A percentile compares a stretch with the other conserved stretches of the same genome.
phyloP scores from a whole-genome alignment of 805 yeast species.

The Cyberlindnera nakhonratchasimensis region DNA sequence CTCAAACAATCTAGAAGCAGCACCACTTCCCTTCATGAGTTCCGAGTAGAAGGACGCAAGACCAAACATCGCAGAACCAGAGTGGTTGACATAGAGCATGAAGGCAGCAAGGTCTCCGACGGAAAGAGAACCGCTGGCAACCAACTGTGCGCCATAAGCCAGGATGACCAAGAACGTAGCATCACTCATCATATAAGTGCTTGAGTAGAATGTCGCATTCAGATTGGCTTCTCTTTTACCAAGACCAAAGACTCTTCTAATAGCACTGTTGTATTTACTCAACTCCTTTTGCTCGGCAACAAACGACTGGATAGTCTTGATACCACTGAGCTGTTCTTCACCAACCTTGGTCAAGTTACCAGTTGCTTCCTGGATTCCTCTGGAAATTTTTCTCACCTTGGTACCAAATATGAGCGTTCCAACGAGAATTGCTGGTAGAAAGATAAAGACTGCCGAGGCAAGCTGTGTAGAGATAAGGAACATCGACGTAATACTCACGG shows the following conservation, averaged over 20 bases:
- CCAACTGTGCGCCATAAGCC: constrained; percentile 79
- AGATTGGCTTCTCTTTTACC: constrained; percentile 79
- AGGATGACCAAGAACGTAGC: constrained; percentile 70
- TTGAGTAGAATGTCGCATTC: constrained; percentile 72
- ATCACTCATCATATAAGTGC: constrained; percentile 85
- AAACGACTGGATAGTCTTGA: constrained; percentile 87
- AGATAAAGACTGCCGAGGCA: constrained; percentile 71
- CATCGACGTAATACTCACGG: constrained; percentile 90
- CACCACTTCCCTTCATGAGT: constrained; percentile 97
- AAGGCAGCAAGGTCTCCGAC: constrained; percentile 92
- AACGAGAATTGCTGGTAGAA: constrained; percentile 77
- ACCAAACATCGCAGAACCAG: constrained; percentile 88
- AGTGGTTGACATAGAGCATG: constrained; percentile 92
- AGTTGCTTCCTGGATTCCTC: constrained; percentile 77
- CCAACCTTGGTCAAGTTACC: constrained; percentile 86
- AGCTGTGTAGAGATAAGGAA: constrained; percentile 75
- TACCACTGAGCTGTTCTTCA: constrained; percentile 87
- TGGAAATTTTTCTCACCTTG: constrained; percentile 69
- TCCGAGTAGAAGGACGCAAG: constrained; percentile 92
- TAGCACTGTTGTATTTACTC: constrained; percentile 68
- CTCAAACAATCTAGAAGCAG: constrained; percentile 90
- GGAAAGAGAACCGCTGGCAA: constrained; percentile 67
- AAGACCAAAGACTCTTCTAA: constrained; percentile 58
- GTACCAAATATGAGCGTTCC: constrained; percentile 83
- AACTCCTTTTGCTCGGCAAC: constrained; percentile 85